Evolutionary conservation across 192 early-diverging fungal species (phyloP).

Genomic region (Backusella macrospora): DNA sequence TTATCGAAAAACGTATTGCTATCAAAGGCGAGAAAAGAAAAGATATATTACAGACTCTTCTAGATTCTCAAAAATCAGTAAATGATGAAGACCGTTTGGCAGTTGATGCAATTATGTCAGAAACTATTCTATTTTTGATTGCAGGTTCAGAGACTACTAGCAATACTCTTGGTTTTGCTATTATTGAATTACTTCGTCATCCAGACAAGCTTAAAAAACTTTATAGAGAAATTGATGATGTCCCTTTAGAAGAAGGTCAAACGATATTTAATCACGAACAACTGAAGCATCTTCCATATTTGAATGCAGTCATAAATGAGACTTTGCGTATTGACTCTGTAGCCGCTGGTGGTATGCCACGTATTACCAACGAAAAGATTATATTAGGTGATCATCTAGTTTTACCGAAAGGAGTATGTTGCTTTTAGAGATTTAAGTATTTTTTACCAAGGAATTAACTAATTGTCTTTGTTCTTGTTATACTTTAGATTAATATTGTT

Average conservation of each 20-base stretch:
- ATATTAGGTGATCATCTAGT: slow-evolving; percentile 42
- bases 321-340: slow-evolving; percentile 48
- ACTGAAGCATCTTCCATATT: slow-evolving; percentile 46
- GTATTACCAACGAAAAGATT: slow-evolving; percentile 41
- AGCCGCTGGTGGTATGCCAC: slow-evolving; percentile 36
- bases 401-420: slow-evolving; percentile 45
- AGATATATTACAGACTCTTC: slow-evolving; percentile 51
- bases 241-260: not conserved
- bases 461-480: no score
- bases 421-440: slow-evolving; percentile 16
- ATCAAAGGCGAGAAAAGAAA: slow-evolving; percentile 20
- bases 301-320: slow-evolving; percentile 60
- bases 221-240: slow-evolving; percentile 25
- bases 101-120: no score
- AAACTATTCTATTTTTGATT: no score
- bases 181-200: no score
- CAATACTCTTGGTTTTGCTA: no score
- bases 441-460: no score
- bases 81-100: no score
- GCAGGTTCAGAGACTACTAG: no score
- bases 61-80: slow-evolving; percentile 45
- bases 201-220: slow-evolving; percentile 17
- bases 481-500: no score
- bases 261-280: slow-evolving; percentile 31
- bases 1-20: slow-evolving; percentile 27